These are phyloP conservation scores for Neurospora africana DNA, from an alignment of 495 filamentous ascomycete genomes.

Conservation along the genomic window DNA sequence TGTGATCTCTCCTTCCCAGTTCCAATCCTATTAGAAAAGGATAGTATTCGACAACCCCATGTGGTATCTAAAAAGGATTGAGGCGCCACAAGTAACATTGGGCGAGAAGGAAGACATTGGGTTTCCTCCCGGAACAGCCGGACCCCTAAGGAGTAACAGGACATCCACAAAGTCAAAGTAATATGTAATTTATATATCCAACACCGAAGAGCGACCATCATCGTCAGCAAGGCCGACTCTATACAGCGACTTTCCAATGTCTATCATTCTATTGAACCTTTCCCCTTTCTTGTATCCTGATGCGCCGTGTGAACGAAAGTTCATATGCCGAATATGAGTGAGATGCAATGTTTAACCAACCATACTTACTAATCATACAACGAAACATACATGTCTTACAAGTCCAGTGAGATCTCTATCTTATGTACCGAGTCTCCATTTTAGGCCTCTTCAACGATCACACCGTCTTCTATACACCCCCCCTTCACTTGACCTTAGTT, in stretches of 20 bases:
- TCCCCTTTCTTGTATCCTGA: background rate
- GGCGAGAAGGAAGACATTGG: no score
- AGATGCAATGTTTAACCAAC: background rate
- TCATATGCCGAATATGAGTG: background rate
- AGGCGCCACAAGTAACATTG: background rate
- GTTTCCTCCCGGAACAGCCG: no score
- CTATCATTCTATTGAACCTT: background rate
- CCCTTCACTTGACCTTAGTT: conserved; percentile 20
- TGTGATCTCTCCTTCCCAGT: background rate
- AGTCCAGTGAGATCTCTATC: background rate
- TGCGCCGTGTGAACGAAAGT: background rate
- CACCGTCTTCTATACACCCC: background rate
- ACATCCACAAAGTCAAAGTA: background rate
- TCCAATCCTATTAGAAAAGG: background rate
- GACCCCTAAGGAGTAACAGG: background rate
- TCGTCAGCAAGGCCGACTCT: background rate
- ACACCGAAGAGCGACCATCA: background rate
- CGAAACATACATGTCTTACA: background rate
- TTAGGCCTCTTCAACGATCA: background rate
- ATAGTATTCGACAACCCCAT: background rate
- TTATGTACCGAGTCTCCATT: background rate
- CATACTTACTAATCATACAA: background rate
- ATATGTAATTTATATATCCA: background rate
- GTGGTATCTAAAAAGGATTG: background rate
- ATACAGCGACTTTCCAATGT: background rate